Evolutionary conservation across 2,329 filamentous ascomycete genomes (phyloP).

Genomic region (Fonsecaea monophora): DNA sequence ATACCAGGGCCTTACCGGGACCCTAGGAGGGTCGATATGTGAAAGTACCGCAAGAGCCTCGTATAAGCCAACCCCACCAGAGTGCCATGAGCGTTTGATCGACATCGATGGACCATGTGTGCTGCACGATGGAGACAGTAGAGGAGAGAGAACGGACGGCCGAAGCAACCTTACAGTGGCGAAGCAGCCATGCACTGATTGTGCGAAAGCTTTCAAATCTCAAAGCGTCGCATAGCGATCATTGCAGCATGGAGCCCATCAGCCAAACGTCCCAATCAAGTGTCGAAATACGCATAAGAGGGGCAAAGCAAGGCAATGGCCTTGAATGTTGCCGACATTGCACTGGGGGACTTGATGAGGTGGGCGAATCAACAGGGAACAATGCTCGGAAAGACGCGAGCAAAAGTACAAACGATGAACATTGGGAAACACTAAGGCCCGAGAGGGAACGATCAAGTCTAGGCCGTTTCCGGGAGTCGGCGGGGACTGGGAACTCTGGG

Average conservation of each 20-base stretch:
- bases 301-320: neutral
- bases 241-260: neutral
- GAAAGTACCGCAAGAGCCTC: neutral
- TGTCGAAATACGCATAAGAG: neutral
- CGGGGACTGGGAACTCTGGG: neutral
- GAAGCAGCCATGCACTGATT: neutral
- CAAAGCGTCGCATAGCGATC: neutral
- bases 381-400: neutral
- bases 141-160: neutral
- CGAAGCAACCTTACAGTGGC: slow-evolving; percentile 1
- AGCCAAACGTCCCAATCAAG: neutral
- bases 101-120: neutral
- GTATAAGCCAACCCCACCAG: slow-evolving; percentile 5
- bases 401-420: neutral
- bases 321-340: neutral
- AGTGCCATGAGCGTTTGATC: neutral
- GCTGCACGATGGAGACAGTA: neutral
- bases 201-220: neutral
- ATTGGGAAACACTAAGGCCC: neutral
- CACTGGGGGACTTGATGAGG: neutral
- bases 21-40: neutral
- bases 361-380: neutral
- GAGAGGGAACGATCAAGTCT: neutral
- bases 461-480: neutral
- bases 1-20: neutral